phyloP scores from a whole-genome alignment of 2,329 filamentous ascomycete genomes.

The Endocalyx cinctus region DNA sequence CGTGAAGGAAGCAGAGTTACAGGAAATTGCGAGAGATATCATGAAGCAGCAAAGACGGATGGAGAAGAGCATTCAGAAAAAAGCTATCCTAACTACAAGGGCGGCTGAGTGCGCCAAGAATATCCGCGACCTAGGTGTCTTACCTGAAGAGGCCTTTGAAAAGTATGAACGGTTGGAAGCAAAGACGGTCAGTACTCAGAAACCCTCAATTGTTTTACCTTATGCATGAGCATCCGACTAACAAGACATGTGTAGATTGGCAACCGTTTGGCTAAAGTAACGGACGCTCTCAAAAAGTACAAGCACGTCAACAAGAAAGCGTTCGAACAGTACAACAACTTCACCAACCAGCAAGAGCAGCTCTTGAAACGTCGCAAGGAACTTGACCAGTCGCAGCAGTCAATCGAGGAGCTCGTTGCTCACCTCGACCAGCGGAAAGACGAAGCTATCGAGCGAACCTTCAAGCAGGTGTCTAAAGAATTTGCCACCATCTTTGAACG shows the following conservation, averaged over 20 bases:
- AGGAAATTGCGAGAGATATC: constrained; percentile 72
- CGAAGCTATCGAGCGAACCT: constrained; percentile 95
- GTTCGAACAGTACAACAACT: constrained; percentile 97
- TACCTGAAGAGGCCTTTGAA: constrained; percentile 90
- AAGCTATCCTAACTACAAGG: constrained; percentile 71
- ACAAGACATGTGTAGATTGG: constrained; percentile 41
- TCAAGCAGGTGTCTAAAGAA: constrained; percentile 93
- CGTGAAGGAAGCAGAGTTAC: constrained; percentile 66
- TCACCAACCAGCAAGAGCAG: constrained; percentile 85
- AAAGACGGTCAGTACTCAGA: constrained; percentile 57
- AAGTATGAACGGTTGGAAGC: constrained; percentile 82
- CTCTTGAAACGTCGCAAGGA: constrained; percentile 81
- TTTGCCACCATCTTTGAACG: constrained; percentile 93
- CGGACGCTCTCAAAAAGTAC: constrained; percentile 91
- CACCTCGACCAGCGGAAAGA: constrained; percentile 94
- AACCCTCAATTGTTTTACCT: neutral
- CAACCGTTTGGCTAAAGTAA: constrained; percentile 80
- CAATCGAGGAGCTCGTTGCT: constrained; percentile 87
- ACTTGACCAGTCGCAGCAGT: constrained; percentile 77
- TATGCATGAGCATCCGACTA: constrained; percentile 10
- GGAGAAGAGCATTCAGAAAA: constrained; percentile 88
- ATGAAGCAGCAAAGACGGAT: constrained; percentile 83
- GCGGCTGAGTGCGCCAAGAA: constrained; percentile 79
- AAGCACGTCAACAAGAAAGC: constrained; percentile 99
- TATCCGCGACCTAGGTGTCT: constrained; percentile 86